Base-by-base conservation (phyloP, 108 stramenopile genomes). In the Epithemia pelagica region DNA sequence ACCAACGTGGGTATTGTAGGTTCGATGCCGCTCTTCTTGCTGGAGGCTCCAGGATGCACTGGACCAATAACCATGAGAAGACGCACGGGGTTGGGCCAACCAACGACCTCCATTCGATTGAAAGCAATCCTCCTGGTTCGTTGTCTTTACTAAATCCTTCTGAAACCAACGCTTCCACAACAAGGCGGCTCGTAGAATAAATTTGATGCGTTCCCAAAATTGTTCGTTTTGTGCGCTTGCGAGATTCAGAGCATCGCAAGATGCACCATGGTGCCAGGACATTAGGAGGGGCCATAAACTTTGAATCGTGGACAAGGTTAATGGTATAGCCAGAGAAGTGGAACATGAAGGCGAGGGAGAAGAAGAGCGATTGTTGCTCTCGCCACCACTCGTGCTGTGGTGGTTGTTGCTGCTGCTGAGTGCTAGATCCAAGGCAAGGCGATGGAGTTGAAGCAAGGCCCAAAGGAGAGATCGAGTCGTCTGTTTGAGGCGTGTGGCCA, bases 1-100 rank as follows among this genome's bases (percentile, higher is more conserved):
- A 2, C 80, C 80, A 21, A 74, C 63, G 33, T 81, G 77, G 21
- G 33, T n/a, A 31, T 59, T 37, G n/a, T 73, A 46, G 37, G 10
- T 5, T 5, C 37, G 37, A 10, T 46, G 10, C 15, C 37, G 37
- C 37, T 46, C 37, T 46, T 46, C 37, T 46, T 46, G 10, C 15
- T 46, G 37, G n/a, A n/a, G n/a, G n/a, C n/a, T n/a, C n/a, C n/a
- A n/a, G n/a, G n/a, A n/a, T n/a, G n/a, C n/a, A n/a, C n/a, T n/a
- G n/a, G n/a, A n/a, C n/a, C n/a, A n/a, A n/a, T n/a, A n/a, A n/a
- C n/a, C n/a, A n/a, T n/a, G n/a, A n/a, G n/a, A n/a, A n/a, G n/a
- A n/a, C n/a, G n/a, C n/a, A n/a, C n/a, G n/a, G n/a, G n/a, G n/a
- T n/a, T n/a, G n/a, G n/a, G n/a, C n/a, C n/a, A n/a, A n/a, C n/a